These are phyloP conservation scores for Sporisorium iseilematis-ciliati DNA, from an alignment of 1,284 basidiomycete species.

Conservation along the genomic window DNA sequence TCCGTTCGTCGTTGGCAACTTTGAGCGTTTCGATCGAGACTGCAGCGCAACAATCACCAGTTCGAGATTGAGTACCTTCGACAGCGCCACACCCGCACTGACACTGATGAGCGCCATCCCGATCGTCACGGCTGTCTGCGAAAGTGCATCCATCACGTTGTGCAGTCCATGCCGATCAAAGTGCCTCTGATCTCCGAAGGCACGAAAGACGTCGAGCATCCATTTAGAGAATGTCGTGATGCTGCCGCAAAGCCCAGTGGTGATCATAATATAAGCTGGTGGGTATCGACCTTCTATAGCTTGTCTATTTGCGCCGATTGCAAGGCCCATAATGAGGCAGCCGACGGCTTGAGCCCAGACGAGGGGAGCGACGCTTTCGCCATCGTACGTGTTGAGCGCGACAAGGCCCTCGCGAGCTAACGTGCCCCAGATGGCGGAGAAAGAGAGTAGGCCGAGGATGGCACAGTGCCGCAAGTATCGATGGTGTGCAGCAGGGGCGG, in stretches of 20 bases:
- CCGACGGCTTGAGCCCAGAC: slow-evolving; percentile 90
- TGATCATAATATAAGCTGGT: slow-evolving; percentile 84
- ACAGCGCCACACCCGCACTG: slow-evolving; percentile 47
- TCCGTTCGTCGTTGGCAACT: neutral
- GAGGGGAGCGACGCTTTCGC: slow-evolving; percentile 82
- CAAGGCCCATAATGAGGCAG: slow-evolving; percentile 83
- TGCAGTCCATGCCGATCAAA: slow-evolving; percentile 79
- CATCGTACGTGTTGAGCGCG: slow-evolving; percentile 76
- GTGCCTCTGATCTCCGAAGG: slow-evolving; percentile 81
- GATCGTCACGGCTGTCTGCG: slow-evolving; percentile 62
- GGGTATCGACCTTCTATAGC: slow-evolving; percentile 55
- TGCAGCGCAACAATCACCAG: neutral
- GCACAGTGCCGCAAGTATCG: slow-evolving; percentile 39
- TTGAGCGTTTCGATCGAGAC: neutral
- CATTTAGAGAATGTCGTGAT: slow-evolving; percentile 96
- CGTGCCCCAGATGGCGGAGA: slow-evolving; percentile 70
- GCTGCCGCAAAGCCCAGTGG: slow-evolving; percentile 95
- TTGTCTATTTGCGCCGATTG: slow-evolving; percentile 56
- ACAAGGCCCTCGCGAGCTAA: slow-evolving; percentile 70
- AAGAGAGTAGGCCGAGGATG: slow-evolving; percentile 64
- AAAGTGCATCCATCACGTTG: slow-evolving; percentile 73
- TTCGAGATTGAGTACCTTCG: slow-evolving; percentile 26
- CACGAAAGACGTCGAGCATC: slow-evolving; percentile 88
- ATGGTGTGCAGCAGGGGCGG: slow-evolving; percentile 7
- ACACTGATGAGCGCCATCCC: slow-evolving; percentile 56